These are phyloP conservation scores for Eutypella sp. DNA, from an alignment of 2,329 filamentous ascomycete genomes.

Conservation along the genomic window DNA sequence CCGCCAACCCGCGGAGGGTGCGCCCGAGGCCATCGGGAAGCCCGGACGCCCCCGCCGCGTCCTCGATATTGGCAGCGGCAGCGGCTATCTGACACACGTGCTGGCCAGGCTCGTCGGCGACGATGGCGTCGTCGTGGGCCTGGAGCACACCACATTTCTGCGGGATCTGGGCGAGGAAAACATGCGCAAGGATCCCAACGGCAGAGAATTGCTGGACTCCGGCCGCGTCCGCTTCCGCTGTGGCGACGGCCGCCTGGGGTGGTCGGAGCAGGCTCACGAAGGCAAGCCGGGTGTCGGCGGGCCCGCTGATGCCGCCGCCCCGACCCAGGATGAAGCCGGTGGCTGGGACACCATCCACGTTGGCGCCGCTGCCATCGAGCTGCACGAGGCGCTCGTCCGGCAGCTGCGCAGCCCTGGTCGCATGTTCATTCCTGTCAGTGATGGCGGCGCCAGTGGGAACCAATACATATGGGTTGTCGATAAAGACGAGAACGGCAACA, in stretches of 20 bases:
- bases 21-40: conserved; percentile 7
- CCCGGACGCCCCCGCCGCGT: conserved; percentile 41
- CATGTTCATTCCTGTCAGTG: conserved; percentile 73
- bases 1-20: neutral
- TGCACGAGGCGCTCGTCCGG: conserved; percentile 67
- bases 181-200: conserved; percentile 58
- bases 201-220: conserved; percentile 52
- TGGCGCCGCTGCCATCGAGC: conserved; percentile 72
- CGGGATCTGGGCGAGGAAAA: conserved; percentile 59
- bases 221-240: conserved; percentile 68
- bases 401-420: conserved; percentile 77
- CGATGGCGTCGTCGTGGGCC: conserved; percentile 54
- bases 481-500: conserved; percentile 60
- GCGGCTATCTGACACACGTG: conserved; percentile 82
- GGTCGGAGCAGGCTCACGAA: conserved; percentile 36
- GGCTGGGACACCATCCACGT: conserved; percentile 95
- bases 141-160: conserved; percentile 68
- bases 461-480: conserved; percentile 73
- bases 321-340: conserved; percentile 42
- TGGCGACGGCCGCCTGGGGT: conserved; percentile 69
- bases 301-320: conserved; percentile 23
- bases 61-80: conserved; percentile 71
- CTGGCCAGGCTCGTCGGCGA: conserved; percentile 69
- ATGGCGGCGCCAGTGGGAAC: conserved; percentile 35
- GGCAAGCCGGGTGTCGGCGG: conserved; percentile 21